These are phyloP conservation scores for Tilletia indica DNA, from an alignment of 1,284 basidiomycete species.

Conservation along the genomic window DNA sequence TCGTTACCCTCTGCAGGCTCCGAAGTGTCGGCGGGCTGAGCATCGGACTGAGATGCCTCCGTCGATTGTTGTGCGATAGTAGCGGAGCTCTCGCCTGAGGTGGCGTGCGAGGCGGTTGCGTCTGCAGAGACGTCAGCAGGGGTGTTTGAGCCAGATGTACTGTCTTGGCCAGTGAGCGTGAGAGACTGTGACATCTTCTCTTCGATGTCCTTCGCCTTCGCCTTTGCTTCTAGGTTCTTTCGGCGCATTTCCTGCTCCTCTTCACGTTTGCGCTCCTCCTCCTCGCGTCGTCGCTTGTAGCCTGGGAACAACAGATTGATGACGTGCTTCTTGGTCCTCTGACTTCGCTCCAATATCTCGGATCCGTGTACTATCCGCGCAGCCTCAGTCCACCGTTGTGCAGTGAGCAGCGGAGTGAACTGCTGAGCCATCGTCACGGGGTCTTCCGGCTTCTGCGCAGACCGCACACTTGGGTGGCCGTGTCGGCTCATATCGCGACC, in stretches of 20 bases:
- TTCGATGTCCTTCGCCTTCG: conserved; percentile 15
- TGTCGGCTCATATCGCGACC: conserved; percentile 11
- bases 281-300: conserved; percentile 54
- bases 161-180: not conserved
- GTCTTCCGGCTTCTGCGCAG: conserved; percentile 30
- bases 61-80: not conserved
- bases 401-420: conserved; percentile 70
- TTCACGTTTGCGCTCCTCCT: conserved; percentile 30
- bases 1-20: conserved; percentile 21
- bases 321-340: conserved; percentile 71
- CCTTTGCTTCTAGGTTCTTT: conserved; percentile 38
- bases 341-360: conserved; percentile 63
- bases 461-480: conserved; percentile 11
- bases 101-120: not conserved
- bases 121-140: not conserved
- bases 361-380: conserved; percentile 75
- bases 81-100: not conserved
- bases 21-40: not conserved
- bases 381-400: conserved; percentile 89
- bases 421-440: conserved; percentile 53
- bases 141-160: not conserved
- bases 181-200: conserved; percentile 17
- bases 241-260: conserved; percentile 42
- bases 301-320: conserved; percentile 77
- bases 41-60: not conserved